phyloP scores from a whole-genome alignment of 2,329 filamentous ascomycete genomes.

The Geosmithia flava region DNA sequence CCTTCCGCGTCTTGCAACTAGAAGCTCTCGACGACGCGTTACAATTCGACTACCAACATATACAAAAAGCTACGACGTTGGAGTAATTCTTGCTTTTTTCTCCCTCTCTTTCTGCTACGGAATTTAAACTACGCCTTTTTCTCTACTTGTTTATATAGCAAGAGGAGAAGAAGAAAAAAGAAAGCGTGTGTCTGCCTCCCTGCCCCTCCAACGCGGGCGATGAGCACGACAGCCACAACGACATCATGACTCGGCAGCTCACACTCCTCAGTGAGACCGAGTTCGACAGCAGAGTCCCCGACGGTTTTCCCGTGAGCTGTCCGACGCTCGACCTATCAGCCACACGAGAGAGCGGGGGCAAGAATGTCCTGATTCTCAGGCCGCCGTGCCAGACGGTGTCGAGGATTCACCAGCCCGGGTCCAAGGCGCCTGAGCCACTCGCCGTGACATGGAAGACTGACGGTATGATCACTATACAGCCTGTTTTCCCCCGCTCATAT shows the following conservation, averaged over 20 bases:
- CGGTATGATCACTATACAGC: conserved; percentile 29
- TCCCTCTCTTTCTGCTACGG: no score
- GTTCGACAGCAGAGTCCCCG: conserved; percentile 40
- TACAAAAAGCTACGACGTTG: neutral
- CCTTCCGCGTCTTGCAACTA: neutral
- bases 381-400: conserved; percentile 59
- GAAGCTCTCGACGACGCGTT: neutral
- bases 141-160: no score
- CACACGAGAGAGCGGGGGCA: conserved; percentile 52
- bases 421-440: conserved; percentile 27
- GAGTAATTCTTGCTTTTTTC: neutral
- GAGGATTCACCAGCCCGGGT: conserved; percentile 34
- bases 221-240: neutral
- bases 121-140: no score
- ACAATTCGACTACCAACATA: neutral
- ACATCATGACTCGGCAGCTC: neutral
- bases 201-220: neutral
- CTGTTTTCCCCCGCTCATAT: neutral
- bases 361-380: conserved; percentile 63
- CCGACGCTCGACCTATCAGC: conserved; percentile 78
- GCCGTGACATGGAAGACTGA: conserved; percentile 55
- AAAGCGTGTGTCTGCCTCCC: no score
- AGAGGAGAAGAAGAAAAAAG: no score
- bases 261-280: conserved; percentile 41
- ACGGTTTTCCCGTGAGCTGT: conserved; percentile 58